Conservation (phyloP, 257 asterid species). For the Lycium ferocissimum region DNA sequence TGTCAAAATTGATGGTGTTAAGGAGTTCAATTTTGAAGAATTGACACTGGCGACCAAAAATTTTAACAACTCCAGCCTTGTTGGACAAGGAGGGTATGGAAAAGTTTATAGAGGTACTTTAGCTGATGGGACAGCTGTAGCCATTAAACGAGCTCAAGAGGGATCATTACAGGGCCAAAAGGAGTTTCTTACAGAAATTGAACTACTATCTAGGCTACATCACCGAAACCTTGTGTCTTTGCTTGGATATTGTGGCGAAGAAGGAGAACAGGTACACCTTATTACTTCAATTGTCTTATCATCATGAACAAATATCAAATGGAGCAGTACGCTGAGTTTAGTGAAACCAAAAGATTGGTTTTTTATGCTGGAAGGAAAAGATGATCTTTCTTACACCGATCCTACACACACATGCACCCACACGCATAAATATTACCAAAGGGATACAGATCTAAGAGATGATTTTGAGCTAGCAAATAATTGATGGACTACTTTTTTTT, state of each 20-base stretch:
- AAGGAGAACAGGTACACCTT: constrained; percentile 91
- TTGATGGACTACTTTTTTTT: not conserved
- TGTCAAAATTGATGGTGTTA: constrained; percentile 84
- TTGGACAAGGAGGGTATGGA: constrained; percentile 99
- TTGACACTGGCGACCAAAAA: constrained; percentile 70
- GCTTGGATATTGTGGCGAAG: constrained; percentile 90
- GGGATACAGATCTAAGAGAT: not conserved
- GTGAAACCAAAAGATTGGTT: not conserved
- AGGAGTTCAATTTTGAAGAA: constrained; percentile 71
- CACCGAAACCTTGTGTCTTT: constrained; percentile 89
- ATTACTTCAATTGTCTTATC: not conserved
- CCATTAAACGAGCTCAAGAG: constrained; percentile 92
- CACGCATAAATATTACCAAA: not conserved
- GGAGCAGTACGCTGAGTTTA: constrained; percentile 7
- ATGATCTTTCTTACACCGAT: constrained; percentile 20
- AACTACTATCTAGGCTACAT: constrained; percentile 87
- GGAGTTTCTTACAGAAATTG: constrained; percentile 95
- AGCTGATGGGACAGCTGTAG: constrained; percentile 79
- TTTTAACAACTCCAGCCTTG: constrained; percentile 61
- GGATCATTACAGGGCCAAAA: constrained; percentile 95
- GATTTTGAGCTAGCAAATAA: constrained; percentile 15
- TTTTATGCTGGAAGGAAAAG: not conserved
- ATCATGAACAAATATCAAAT: not conserved
- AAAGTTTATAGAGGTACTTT: constrained; percentile 87
- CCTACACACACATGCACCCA: not conserved